phyloP scores from a whole-genome alignment of 2,329 filamentous ascomycete species.

The Talaromyces verruculosus region DNA sequence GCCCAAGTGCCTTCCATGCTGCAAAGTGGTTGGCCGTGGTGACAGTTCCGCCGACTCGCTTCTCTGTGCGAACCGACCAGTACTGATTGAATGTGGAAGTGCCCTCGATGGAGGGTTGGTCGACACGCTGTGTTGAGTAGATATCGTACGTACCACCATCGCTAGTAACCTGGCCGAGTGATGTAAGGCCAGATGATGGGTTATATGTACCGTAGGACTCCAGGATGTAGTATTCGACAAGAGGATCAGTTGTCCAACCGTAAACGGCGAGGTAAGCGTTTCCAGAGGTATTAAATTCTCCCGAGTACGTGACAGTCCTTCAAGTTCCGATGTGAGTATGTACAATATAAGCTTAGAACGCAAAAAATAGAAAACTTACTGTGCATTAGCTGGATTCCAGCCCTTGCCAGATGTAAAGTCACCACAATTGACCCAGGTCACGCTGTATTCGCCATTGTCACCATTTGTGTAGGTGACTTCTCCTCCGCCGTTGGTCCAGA shows the following conservation, averaged over 20 bases:
- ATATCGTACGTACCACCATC: slow-evolving; percentile 43
- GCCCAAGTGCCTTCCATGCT: slow-evolving; percentile 35
- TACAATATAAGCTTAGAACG: neutral
- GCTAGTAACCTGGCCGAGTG: slow-evolving; percentile 37
- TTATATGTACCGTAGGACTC: slow-evolving; percentile 36
- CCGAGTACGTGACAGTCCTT: slow-evolving; percentile 31
- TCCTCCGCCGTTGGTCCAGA: slow-evolving; percentile 26
- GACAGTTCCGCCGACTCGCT: slow-evolving; percentile 39
- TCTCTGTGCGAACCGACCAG: slow-evolving; percentile 42
- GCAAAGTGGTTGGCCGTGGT: slow-evolving; percentile 41
- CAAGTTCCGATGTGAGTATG: neutral
- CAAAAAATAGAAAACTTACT: slow-evolving; percentile 40
- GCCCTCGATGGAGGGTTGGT: slow-evolving; percentile 43
- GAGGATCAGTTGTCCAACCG: slow-evolving; percentile 43
- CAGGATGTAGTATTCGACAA: slow-evolving; percentile 42
- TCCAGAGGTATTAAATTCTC: slow-evolving; percentile 34
- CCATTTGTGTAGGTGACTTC: slow-evolving; percentile 50
- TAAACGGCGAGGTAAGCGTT: slow-evolving; percentile 40
- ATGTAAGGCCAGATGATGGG: slow-evolving; percentile 30
- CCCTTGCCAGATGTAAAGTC: slow-evolving; percentile 62
- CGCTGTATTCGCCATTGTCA: slow-evolving; percentile 45
- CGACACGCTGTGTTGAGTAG: slow-evolving; percentile 37
- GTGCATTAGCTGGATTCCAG: slow-evolving; percentile 55
- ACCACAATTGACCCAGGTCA: slow-evolving; percentile 49
- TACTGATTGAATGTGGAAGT: slow-evolving; percentile 46